Evolutionary conservation across 2,329 filamentous ascomycete genomes (phyloP).

Genomic region (Anisogramma anomala): DNA sequence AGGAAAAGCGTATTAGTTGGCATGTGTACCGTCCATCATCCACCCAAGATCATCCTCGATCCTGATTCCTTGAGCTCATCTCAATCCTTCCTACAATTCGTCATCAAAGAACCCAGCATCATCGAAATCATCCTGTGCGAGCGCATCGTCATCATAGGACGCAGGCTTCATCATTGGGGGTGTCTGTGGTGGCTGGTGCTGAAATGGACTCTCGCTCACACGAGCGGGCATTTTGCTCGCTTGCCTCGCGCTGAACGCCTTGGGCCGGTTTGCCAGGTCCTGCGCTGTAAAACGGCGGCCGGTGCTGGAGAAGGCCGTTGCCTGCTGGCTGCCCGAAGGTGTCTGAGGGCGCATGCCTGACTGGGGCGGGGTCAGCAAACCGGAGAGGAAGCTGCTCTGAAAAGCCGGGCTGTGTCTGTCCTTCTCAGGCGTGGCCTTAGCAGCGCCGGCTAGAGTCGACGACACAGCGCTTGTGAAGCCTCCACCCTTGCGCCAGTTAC

Average conservation of each 20-base stretch:
- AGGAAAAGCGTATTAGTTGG: neutral
- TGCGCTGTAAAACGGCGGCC: constrained; percentile 46
- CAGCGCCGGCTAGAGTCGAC: constrained; percentile 27
- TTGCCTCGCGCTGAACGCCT: constrained; percentile 25
- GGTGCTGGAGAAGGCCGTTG: constrained; percentile 50
- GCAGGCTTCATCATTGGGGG: constrained; percentile 50
- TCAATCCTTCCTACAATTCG: constrained; percentile 11
- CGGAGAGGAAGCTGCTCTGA: constrained; percentile 54
- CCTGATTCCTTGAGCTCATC: neutral
- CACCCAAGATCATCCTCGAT: neutral
- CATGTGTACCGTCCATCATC: neutral
- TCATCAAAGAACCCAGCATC: constrained; percentile 40
- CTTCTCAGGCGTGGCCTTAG: constrained; percentile 48
- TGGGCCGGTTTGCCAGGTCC: constrained; percentile 31
- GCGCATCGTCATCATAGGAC: constrained; percentile 50
- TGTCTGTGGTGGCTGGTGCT: constrained; percentile 35
- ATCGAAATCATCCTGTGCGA: constrained; percentile 44
- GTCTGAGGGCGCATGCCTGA: constrained; percentile 54
- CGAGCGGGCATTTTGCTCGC: constrained; percentile 29
- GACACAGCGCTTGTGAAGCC: constrained; percentile 36
- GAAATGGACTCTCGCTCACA: constrained; percentile 25
- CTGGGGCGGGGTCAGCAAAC: constrained; percentile 80
- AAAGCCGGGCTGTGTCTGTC: constrained; percentile 32
- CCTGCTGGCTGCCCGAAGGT: constrained; percentile 37
- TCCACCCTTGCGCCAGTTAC: constrained; percentile 73